A percentile compares a stretch with the other conserved stretches of the same genome.
These are phyloP conservation scores for Inga leiocalycina DNA, from an alignment of 306 rosid genomes.

Conservation along the genomic window DNA sequence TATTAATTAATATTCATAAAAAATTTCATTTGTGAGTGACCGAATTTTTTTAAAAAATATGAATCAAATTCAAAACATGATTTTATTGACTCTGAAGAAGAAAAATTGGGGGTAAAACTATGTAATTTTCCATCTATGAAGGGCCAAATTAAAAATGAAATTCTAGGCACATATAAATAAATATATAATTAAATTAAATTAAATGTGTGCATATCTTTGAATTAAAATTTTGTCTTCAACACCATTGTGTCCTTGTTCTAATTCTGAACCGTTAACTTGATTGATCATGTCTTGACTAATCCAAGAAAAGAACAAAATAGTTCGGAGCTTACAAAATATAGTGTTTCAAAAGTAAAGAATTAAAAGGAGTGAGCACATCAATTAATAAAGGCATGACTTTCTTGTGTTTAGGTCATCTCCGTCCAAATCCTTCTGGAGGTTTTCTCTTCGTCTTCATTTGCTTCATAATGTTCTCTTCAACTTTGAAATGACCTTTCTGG, in stretches of 20 bases:
- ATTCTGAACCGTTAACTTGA: not conserved
- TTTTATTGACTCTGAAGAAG: not conserved
- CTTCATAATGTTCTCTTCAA: constrained; percentile 15
- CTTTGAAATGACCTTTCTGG: constrained; percentile 1
- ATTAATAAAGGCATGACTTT: not conserved
- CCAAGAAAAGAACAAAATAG: not conserved
- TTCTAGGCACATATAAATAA: not conserved
- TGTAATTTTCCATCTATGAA: not conserved
- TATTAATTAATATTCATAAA: not conserved
- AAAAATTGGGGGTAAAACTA: not conserved
- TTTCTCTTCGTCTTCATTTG: constrained; percentile 26
- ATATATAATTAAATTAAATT: no score
- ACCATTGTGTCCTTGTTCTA: not conserved
- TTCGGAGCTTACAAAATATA: no score
- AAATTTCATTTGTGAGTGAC: not conserved
- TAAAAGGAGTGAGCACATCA: not conserved
- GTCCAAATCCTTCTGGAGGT: constrained; percentile 26
- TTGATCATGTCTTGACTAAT: not conserved
- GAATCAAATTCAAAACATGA: not conserved
- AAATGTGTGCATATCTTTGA: not conserved
- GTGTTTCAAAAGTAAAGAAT: not conserved
- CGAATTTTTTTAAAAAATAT: not conserved
- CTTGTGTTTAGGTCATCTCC: constrained; percentile 10
- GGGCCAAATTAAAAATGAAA: not conserved
- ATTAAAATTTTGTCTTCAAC: not conserved